Conservation (phyloP, 2,329 filamentous ascomycete species). For the Alternaria longipes region DNA sequence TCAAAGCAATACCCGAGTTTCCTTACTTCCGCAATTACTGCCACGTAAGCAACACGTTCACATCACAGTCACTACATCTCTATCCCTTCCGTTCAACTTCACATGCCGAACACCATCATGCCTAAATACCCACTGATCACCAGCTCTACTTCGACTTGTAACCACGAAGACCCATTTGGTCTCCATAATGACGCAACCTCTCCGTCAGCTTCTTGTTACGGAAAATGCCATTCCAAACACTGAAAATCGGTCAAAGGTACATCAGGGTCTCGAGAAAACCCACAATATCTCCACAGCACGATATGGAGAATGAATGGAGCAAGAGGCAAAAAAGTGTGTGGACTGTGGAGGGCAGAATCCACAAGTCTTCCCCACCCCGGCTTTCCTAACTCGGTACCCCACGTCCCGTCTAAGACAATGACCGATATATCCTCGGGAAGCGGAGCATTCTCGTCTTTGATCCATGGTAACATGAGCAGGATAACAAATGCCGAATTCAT, state of each 20-base stretch:
- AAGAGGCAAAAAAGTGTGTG: background rate
- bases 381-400: background rate
- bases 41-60: background rate
- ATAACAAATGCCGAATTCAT: background rate
- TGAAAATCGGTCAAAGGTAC: background rate
- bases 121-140: background rate
- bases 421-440: background rate
- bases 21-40: background rate
- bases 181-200: background rate
- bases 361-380: background rate
- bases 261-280: background rate
- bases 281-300: background rate
- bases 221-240: background rate
- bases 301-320: background rate
- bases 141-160: background rate
- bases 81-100: background rate
- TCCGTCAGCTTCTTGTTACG: background rate
- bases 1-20: background rate
- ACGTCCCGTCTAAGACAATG: background rate
- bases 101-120: background rate
- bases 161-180: background rate
- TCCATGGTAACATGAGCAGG: too few species aligned
- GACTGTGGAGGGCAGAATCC: background rate
- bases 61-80: background rate
- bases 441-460: background rate